Conservation (phyloP, 2,329 filamentous ascomycete species). For the Madurella mycetomatis region DNA sequence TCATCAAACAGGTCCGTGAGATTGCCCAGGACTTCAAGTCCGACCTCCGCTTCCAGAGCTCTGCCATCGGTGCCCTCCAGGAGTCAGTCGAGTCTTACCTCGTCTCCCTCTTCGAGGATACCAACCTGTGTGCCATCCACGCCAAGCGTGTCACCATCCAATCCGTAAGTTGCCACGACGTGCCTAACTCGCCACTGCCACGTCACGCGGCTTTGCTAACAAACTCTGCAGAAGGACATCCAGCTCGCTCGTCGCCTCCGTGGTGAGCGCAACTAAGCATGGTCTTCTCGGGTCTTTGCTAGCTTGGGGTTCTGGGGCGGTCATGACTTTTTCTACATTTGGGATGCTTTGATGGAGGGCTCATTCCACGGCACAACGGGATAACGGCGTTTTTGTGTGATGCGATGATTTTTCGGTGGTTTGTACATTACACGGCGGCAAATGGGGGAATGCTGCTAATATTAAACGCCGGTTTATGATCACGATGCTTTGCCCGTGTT, state of each 20-base stretch:
- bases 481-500: conserved; percentile 2
- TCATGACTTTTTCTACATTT: conserved; percentile 27
- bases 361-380: conserved; percentile 35
- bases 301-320: conserved; percentile 27
- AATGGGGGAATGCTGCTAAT: conserved; percentile 20
- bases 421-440: conserved; percentile 40
- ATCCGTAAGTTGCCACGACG: conserved; percentile 43
- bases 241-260: conserved; percentile 93
- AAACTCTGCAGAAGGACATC: conserved; percentile 70
- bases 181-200: not conserved
- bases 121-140: conserved; percentile 97
- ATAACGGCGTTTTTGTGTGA: conserved; percentile 37
- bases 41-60: conserved; percentile 95
- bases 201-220: conserved; percentile 32
- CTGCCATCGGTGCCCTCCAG: conserved; percentile 93
- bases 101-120: conserved; percentile 96
- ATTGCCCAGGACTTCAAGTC: conserved; percentile 96
- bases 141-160: conserved; percentile 99
- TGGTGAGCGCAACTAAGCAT: conserved; percentile 77
- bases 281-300: conserved; percentile 31
- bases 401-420: conserved; percentile 35
- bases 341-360: conserved; percentile 27
- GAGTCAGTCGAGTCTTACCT: conserved; percentile 99
- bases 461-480: conserved; percentile 22
- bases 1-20: conserved; percentile 64